phyloP scores from a whole-genome alignment of 345 rosid genomes.

The Atalantia buxifolia region DNA sequence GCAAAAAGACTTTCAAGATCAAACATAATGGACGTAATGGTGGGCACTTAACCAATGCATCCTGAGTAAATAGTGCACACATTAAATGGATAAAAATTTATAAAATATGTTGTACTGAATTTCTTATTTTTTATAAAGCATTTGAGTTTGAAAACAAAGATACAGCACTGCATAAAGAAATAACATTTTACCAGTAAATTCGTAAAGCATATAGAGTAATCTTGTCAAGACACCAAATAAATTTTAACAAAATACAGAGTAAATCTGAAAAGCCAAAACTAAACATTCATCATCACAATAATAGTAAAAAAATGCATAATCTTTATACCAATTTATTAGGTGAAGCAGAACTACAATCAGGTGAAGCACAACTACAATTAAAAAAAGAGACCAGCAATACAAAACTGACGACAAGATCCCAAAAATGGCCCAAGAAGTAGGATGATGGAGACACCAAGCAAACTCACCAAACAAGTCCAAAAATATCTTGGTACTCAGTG shows the following conservation, averaged over 20 bases:
- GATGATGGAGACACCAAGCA: background rate
- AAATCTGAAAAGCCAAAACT: background rate
- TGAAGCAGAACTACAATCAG: background rate
- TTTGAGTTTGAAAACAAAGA: background rate
- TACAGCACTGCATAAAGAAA: background rate
- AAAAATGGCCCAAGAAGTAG: background rate
- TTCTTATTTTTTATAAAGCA: background rate
- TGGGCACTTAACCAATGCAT: constrained; percentile 67
- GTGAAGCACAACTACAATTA: background rate
- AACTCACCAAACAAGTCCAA: background rate
- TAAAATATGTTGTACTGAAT: background rate
- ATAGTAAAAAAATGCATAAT: background rate
- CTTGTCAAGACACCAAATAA: background rate
- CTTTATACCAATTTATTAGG: background rate
- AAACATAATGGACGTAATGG: constrained; percentile 76
- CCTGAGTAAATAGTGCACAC: constrained; percentile 35
- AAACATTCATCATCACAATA: background rate
- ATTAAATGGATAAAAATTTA: background rate
- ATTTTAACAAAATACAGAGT: background rate
- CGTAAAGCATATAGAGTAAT: background rate
- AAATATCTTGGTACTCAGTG: background rate
- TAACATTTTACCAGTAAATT: background rate
- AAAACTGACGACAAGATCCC: background rate
- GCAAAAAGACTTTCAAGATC: constrained; percentile 87
- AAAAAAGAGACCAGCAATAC: background rate